phyloP scores from a whole-genome alignment of 768 basidiomycete species.

The Hygrophorus russula region DNA sequence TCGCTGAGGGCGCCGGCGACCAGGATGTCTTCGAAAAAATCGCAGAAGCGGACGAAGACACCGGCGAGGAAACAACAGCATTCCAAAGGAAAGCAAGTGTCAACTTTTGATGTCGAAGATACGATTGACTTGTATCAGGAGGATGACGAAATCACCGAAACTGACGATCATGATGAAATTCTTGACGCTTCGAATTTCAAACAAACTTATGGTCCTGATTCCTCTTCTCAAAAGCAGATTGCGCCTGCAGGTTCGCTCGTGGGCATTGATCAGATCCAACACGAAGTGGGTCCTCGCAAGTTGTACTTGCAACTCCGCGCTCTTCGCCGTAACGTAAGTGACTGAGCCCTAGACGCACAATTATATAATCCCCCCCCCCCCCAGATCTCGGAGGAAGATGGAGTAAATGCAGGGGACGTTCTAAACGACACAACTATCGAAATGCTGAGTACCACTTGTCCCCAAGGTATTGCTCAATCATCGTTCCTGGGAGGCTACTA shows the following conservation, averaged over 20 bases:
- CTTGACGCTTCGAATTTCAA: constrained; percentile 5
- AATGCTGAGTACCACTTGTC: constrained; percentile 17
- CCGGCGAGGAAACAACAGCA: constrained; percentile 12
- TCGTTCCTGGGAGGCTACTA: not conserved
- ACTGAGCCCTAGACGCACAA: constrained; percentile 1
- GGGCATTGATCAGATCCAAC: constrained; percentile 8
- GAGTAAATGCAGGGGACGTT: constrained; percentile 18
- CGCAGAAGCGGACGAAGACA: constrained; percentile 13
- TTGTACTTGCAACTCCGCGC: constrained; percentile 17
- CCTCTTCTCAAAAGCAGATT: constrained; percentile 5
- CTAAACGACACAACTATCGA: constrained; percentile 20
- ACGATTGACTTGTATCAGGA: constrained; percentile 24
- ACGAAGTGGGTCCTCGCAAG: constrained; percentile 10
- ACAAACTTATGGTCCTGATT: not conserved
- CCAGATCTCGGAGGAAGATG: constrained; percentile 18
- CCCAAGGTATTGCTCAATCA: constrained; percentile 23
- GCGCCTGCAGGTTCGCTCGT: constrained; percentile 5
- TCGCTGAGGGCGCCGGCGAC: constrained; percentile 16
- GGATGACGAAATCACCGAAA: constrained; percentile 10
- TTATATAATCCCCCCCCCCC: constrained; percentile 3
- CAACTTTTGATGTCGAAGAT: constrained; percentile 18
- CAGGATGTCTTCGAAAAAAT: constrained; percentile 10
- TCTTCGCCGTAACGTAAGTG: constrained; percentile 16
- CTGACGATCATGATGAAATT: constrained; percentile 16
- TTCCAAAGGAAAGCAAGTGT: constrained; percentile 13